Base-by-base conservation (phyloP, 768 basidiomycete species). In the Tulasnella sp. region DNA sequence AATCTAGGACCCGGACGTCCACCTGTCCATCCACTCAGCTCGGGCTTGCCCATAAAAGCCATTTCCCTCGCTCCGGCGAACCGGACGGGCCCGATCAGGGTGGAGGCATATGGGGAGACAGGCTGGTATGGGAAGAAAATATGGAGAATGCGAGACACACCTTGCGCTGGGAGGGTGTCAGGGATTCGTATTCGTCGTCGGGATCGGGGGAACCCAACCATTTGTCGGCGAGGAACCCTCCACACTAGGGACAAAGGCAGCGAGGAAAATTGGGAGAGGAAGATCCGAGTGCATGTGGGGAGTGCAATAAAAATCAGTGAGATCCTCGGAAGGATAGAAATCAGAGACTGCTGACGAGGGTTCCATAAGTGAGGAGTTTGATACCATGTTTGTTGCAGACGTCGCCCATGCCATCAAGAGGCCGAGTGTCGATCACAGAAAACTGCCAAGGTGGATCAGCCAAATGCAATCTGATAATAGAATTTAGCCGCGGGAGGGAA, bases 81-180 rank as follows among this genome's bases (percentile, higher is more conserved):
- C n/a, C n/a, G n/a, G n/a, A n/a, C n/a, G n/a, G n/a, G n/a, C n/a
- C n/a, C n/a, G n/a, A n/a, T n/a, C n/a, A n/a, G n/a, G n/a, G n/a
- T n/a, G n/a, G n/a, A n/a, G n/a, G n/a, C n/a, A n/a, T n/a, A n/a
- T n/a, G n/a, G n/a, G n/a, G n/a, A n/a, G n/a, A n/a, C n/a, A n/a
- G n/a, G n/a, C n/a, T n/a, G n/a, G n/a, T n/a, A n/a, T n/a, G n/a
- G 43, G 5, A 32, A 37, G 23, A 11, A 50, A 42, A 34, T 17
- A 49, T 12, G 40, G 25, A 21, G 37, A 42, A 23, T 32, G 25
- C 8, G 17, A 32, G 49, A 61, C 70, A 64, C 63, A 78, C 86
- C 77, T 90, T 90, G 65, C 88, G 74, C 66, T 87, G 85, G 2
- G 87, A 90, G 4, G 88, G 86, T 0, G 84, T 88, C 63, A 89